phyloP scores from a whole-genome alignment of 768 basidiomycete genomes.

The Mycena vulgaris region DNA sequence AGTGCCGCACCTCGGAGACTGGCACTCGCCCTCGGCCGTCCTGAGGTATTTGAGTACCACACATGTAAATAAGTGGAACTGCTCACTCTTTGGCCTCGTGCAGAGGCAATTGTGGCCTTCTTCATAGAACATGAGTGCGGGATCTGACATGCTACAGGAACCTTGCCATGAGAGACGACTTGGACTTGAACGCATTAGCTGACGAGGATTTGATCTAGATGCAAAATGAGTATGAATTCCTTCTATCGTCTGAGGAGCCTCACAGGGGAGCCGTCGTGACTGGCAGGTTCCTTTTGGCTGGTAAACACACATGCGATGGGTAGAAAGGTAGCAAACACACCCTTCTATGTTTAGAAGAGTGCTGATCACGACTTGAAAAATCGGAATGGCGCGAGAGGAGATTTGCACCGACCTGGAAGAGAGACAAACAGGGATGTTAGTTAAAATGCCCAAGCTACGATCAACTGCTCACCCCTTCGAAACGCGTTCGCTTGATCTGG shows the following conservation, averaged over 20 bases:
- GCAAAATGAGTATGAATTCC: neutral
- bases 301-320: neutral
- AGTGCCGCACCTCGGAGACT: slow-evolving; percentile 17
- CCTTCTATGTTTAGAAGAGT: slow-evolving; percentile 14
- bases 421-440: neutral
- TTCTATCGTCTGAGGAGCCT: neutral
- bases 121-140: neutral
- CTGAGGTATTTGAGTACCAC: neutral
- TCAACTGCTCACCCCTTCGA: slow-evolving; percentile 8
- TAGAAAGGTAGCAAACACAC: neutral
- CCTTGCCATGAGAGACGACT: slow-evolving; percentile 1
- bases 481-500: slow-evolving; percentile 21
- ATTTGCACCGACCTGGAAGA: neutral
- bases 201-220: slow-evolving; percentile 11
- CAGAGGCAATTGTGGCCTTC: slow-evolving; percentile 6
- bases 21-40: slow-evolving; percentile 2
- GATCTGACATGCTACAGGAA: neutral
- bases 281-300: slow-evolving; percentile 20
- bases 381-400: neutral
- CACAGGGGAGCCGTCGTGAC: slow-evolving; percentile 11
- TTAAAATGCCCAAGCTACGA: neutral
- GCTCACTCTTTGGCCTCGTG: slow-evolving; percentile 11
- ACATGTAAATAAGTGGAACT: neutral
- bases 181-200: slow-evolving; percentile 1
- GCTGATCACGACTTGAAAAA: neutral